Evolutionary conservation across 768 basidiomycete genomes (phyloP).

Genomic region (Tubosaeta brunneosetosa): DNA sequence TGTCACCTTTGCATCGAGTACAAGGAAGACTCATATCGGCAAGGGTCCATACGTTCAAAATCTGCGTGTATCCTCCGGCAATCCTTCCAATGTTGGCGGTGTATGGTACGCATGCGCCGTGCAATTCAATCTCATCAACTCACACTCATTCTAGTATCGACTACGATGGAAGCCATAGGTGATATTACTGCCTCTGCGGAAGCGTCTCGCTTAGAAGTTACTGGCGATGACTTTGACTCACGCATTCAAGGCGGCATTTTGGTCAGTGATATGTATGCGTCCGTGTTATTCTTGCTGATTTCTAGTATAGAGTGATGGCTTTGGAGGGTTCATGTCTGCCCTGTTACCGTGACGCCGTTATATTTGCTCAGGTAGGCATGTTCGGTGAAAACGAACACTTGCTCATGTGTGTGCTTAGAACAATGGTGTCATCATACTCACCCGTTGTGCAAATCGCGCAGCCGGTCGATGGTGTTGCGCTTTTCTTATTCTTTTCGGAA

Average conservation of each 20-base stretch:
- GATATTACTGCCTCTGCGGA: slow-evolving; percentile 82
- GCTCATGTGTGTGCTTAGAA: slow-evolving; percentile 38
- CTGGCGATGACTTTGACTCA: slow-evolving; percentile 69
- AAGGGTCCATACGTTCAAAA: no score
- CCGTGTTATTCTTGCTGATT: background rate
- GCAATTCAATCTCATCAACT: no score
- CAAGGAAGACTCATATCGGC: background rate
- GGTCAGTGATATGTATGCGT: slow-evolving; percentile 30
- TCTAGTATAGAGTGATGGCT: slow-evolving; percentile 57
- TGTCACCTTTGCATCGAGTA: background rate
- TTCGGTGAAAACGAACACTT: background rate
- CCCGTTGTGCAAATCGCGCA: slow-evolving; percentile 67
- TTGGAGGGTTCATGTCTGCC: slow-evolving; percentile 75
- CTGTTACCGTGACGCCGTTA: slow-evolving; percentile 77
- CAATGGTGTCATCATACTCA: slow-evolving; percentile 79
- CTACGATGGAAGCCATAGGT: slow-evolving; percentile 81
- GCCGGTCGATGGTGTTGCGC: no score
- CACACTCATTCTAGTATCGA: slow-evolving; percentile 43
- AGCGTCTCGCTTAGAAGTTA: slow-evolving; percentile 37
- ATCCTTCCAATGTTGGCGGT: slow-evolving; percentile 37
- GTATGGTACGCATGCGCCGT: slow-evolving; percentile 35
- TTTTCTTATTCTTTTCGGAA: no score
- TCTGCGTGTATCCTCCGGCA: no score
- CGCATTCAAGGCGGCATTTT: slow-evolving; percentile 81
- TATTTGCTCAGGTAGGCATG: slow-evolving; percentile 57